These are phyloP conservation scores for Phialophora macrospora DNA, from an alignment of 2,329 filamentous ascomycete species.

Conservation along the genomic window DNA sequence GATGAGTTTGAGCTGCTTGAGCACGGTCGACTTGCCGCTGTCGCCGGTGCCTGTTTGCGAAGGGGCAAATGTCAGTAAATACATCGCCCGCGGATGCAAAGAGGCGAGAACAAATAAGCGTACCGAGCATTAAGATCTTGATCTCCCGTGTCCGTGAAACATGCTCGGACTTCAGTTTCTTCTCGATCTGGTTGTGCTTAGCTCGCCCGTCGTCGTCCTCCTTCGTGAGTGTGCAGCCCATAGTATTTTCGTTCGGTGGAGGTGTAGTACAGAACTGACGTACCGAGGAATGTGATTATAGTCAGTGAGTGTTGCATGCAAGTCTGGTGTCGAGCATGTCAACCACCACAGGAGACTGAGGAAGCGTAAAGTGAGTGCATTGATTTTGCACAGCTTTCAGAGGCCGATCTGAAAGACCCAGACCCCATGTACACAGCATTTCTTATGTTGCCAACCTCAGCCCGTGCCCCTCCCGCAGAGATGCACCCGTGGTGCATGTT, in stretches of 20 bases:
- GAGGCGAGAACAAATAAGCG: conserved; percentile 41
- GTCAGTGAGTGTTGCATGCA: not conserved
- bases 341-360: not conserved
- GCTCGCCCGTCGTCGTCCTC: conserved; percentile 99
- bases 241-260: conserved; percentile 54
- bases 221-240: conserved; percentile 99
- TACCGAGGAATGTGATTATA: not conserved
- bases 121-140: conserved; percentile 99
- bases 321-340: not conserved
- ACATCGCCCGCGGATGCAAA: conserved; percentile 16
- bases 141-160: conserved; percentile 99
- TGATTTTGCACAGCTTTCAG: not conserved
- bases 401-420: not conserved
- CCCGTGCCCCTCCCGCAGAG: not conserved
- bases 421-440: not conserved
- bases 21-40: conserved; percentile 91
- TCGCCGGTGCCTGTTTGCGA: conserved; percentile 81
- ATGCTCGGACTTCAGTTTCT: conserved; percentile 96
- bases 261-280: not conserved
- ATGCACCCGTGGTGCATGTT: not conserved
- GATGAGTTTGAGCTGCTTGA: conserved; percentile 99
- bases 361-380: not conserved
- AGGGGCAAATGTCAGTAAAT: not conserved
- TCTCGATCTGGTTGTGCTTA: conserved; percentile 99
- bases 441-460: not conserved